Percentiles rank a stretch among this genome's conserved stretches.
These are phyloP conservation scores for Moniliella sp. DNA, from an alignment of 1,284 basidiomycete genomes.

Conservation along the genomic window DNA sequence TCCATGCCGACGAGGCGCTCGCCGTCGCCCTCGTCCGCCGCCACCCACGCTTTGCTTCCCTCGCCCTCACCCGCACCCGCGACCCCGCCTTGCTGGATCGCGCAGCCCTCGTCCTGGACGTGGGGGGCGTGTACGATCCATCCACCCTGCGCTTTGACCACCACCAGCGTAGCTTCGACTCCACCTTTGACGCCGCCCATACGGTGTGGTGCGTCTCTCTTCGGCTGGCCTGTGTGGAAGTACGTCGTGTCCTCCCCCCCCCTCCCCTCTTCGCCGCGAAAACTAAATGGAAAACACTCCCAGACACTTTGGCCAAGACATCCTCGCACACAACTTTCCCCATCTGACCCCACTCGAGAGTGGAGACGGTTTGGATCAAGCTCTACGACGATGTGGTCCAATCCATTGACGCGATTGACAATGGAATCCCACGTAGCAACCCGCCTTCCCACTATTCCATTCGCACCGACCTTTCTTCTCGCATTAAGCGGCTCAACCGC, in stretches of 20 bases:
- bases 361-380: slow-evolving; percentile 62
- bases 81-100: slow-evolving; percentile 57
- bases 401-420: slow-evolving; percentile 77
- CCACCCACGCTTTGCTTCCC: slow-evolving; percentile 56
- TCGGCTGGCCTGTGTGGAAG: slow-evolving; percentile 47
- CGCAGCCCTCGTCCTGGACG: slow-evolving; percentile 91
- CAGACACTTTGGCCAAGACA: slow-evolving; percentile 77
- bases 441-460: slow-evolving; percentile 26
- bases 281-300: background rate
- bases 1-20: slow-evolving; percentile 80
- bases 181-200: slow-evolving; percentile 60
- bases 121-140: slow-evolving; percentile 76
- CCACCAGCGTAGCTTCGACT: slow-evolving; percentile 78
- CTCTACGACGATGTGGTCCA: slow-evolving; percentile 79
- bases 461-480: slow-evolving; percentile 24
- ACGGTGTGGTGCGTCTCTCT: slow-evolving; percentile 75
- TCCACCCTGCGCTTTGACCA: slow-evolving; percentile 66
- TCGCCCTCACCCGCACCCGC: slow-evolving; percentile 41
- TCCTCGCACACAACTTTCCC: slow-evolving; percentile 47
- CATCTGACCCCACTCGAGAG: slow-evolving; percentile 41
- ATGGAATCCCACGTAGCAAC: slow-evolving; percentile 22
- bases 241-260: background rate
- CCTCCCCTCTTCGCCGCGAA: no score
- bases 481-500: slow-evolving; percentile 25
- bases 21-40: slow-evolving; percentile 72